Percentiles rank a stretch among this genome's conserved stretches.
phyloP scores from a whole-genome alignment of 2,329 filamentous ascomycete genomes.

The Tolypocladium ophioglossoides region DNA sequence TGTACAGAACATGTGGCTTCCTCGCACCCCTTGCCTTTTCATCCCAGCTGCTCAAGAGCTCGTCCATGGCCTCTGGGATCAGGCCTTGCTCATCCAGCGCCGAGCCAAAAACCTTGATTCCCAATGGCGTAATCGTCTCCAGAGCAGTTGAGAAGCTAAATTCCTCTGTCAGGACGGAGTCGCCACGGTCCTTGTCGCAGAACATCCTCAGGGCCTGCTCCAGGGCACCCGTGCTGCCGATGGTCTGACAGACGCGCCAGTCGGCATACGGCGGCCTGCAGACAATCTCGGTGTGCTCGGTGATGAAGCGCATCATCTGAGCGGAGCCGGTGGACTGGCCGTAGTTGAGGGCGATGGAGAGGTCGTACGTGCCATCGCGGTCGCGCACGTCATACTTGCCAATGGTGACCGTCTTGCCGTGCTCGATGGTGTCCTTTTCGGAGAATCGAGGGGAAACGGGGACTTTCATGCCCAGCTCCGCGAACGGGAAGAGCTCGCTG shows the following conservation, averaged over 20 bases:
- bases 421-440: slow-evolving; percentile 51
- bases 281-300: slow-evolving; percentile 90
- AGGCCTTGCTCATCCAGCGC: slow-evolving; percentile 43
- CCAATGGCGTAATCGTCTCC: slow-evolving; percentile 45
- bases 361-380: slow-evolving; percentile 49
- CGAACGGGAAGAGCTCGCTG: slow-evolving; percentile 85
- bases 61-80: slow-evolving; percentile 39
- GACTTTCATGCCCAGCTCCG: slow-evolving; percentile 64
- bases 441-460: slow-evolving; percentile 60
- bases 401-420: slow-evolving; percentile 51
- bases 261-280: slow-evolving; percentile 80
- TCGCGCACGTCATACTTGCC: slow-evolving; percentile 77
- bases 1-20: slow-evolving; percentile 48
- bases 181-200: slow-evolving; percentile 54
- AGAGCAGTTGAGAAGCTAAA: slow-evolving; percentile 76
- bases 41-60: slow-evolving; percentile 40
- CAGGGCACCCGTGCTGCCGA: slow-evolving; percentile 77
- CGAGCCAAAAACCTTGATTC: slow-evolving; percentile 39
- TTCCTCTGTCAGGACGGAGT: slow-evolving; percentile 76
- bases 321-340: slow-evolving; percentile 77
- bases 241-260: slow-evolving; percentile 75
- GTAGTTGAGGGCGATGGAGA: slow-evolving; percentile 88
- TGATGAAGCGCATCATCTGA: slow-evolving; percentile 81
- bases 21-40: slow-evolving; percentile 27
- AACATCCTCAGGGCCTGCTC: slow-evolving; percentile 81